A percentile compares a stretch with the other conserved stretches of the same genome.
phyloP scores from a whole-genome alignment of 371 early-diverging fungal species.

The Mortierella sp. region DNA sequence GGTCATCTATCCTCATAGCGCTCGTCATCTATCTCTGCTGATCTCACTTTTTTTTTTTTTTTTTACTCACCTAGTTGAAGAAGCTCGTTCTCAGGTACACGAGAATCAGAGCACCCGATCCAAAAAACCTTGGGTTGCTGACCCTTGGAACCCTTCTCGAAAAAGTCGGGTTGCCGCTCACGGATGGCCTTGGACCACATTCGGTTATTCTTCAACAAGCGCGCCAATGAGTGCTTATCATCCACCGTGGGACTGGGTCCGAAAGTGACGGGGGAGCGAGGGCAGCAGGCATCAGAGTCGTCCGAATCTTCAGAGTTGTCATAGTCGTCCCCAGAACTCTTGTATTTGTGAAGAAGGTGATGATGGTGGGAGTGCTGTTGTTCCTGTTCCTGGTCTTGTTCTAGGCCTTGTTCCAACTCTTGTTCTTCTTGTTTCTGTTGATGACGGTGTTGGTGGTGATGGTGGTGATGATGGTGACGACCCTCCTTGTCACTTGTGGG shows the following conservation, averaged over 20 bases:
- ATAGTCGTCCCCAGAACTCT: neutral
- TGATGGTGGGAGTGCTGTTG: conserved; percentile 15
- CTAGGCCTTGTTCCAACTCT: no score
- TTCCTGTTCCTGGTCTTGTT: neutral
- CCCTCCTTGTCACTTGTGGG: neutral
- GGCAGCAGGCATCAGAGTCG: conserved; percentile 32
- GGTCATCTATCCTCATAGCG: no score
- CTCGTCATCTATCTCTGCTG: no score
- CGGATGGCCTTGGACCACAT: conserved; percentile 65
- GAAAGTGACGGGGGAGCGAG: conserved; percentile 42
- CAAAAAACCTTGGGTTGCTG: conserved; percentile 92
- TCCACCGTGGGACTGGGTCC: conserved; percentile 44
- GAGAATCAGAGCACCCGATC: conserved; percentile 95
- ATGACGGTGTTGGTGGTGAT: conserved; percentile 1
- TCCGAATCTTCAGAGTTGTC: conserved; percentile 6
- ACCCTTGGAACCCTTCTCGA: conserved; percentile 67
- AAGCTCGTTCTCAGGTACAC: conserved; percentile 82
- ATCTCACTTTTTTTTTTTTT: no score
- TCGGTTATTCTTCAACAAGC: conserved; percentile 58
- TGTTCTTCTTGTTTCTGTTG: no score
- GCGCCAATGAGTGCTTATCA: conserved; percentile 22
- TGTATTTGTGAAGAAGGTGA: conserved; percentile 38
- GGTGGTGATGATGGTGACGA: conserved; percentile 2
- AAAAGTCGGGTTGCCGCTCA: conserved; percentile 58
- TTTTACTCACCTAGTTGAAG: conserved; percentile 58